phyloP scores from a whole-genome alignment of 495 filamentous ascomycete genomes.

The Lepraria neglecta region DNA sequence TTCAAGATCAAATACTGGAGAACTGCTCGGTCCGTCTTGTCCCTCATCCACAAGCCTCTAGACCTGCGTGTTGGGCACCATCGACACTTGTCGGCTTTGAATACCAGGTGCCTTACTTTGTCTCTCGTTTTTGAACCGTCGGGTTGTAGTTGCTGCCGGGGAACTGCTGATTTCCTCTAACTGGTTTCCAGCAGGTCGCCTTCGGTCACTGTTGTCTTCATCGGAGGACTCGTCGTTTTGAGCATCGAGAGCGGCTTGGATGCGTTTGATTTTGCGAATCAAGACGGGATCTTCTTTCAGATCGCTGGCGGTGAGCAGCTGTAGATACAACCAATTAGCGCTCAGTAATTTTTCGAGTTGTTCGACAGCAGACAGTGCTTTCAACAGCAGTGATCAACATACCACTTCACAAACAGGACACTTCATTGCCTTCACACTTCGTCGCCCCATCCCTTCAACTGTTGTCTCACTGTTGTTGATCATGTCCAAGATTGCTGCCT shows the following conservation, averaged over 20 bases:
- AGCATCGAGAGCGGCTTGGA: constrained; percentile 20
- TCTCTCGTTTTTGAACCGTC: constrained; percentile 12
- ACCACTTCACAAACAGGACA: constrained; percentile 46
- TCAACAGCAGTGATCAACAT: background rate
- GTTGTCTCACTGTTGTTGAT: constrained; percentile 37
- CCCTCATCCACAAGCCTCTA: constrained; percentile 3
- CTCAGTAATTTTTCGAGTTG: background rate
- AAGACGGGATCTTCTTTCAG: constrained; percentile 41
- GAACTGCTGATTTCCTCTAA: constrained; percentile 23
- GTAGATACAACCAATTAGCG: background rate
- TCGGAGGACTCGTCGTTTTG: constrained; percentile 37
- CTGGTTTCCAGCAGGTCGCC: background rate
- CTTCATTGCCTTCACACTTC: constrained; percentile 33
- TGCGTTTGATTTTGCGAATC: constrained; percentile 36
- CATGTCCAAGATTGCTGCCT: constrained; percentile 60
- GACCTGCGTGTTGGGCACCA: constrained; percentile 19
- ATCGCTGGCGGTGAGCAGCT: constrained; percentile 37
- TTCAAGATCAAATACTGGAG: constrained; percentile 2
- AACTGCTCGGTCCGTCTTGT: background rate
- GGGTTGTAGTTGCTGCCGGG: constrained; percentile 10
- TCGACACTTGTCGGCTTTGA: constrained; percentile 9
- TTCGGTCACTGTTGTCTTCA: constrained; percentile 13
- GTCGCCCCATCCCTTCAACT: constrained; percentile 26
- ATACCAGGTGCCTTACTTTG: constrained; percentile 15
- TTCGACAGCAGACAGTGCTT: no score